Percentiles rank a stretch among this genome's conserved stretches.
phyloP scores from a whole-genome alignment of 1,284 basidiomycete genomes.

The Ceratobasidium sp. region DNA sequence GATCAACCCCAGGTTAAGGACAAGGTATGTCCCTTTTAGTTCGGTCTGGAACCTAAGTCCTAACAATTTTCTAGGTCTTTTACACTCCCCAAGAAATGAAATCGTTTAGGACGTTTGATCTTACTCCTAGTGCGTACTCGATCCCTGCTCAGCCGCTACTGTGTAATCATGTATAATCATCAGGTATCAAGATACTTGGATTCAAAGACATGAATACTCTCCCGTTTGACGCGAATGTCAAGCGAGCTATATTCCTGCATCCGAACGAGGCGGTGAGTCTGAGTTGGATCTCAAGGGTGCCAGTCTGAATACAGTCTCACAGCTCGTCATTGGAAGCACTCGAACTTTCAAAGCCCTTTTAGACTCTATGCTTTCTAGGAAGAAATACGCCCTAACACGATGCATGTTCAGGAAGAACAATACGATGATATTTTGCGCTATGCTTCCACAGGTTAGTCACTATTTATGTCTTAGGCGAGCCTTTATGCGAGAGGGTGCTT shows the following conservation, averaged over 20 bases:
- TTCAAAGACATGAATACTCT: constrained; percentile 84
- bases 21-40: constrained; percentile 41
- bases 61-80: constrained; percentile 67
- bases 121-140: constrained; percentile 69
- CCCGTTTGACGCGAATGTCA: constrained; percentile 87
- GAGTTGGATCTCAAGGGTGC: not conserved
- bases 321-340: constrained; percentile 90
- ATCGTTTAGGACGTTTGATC: constrained; percentile 79
- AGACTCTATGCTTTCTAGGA: constrained; percentile 81
- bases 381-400: constrained; percentile 83
- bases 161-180: not conserved
- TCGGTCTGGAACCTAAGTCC: constrained; percentile 24
- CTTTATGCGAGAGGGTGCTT: not conserved
- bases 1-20: constrained; percentile 42
- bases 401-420: constrained; percentile 77
- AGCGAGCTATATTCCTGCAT: constrained; percentile 91
- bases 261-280: constrained; percentile 84
- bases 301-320: constrained; percentile 1
- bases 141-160: not conserved
- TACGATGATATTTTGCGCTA: constrained; percentile 82
- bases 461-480: not conserved
- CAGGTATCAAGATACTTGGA: constrained; percentile 88
- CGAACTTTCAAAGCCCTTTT: constrained; percentile 91
- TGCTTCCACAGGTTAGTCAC: constrained; percentile 82
- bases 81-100: constrained; percentile 87